These are phyloP conservation scores for Zychaea mexicana DNA, from an alignment of 371 early-diverging fungal species.

Conservation along the genomic window DNA sequence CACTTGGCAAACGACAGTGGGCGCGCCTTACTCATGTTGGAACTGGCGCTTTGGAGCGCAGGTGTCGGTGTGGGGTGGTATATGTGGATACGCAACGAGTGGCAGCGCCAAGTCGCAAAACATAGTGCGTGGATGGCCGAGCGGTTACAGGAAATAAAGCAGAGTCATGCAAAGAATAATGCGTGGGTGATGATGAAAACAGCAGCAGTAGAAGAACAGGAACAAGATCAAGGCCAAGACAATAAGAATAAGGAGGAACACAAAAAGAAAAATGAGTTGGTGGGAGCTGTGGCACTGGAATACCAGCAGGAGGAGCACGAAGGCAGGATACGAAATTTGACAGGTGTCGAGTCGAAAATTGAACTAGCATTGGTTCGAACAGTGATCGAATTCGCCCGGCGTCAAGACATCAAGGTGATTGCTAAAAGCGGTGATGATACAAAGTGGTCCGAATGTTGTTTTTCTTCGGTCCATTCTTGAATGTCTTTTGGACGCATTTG, in stretches of 20 bases:
- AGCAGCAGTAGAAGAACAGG: neutral
- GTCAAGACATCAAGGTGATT: conserved; percentile 39
- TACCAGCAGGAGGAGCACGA: conserved; percentile 28
- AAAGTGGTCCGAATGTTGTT: conserved; percentile 24
- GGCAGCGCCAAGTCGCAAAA: conserved; percentile 4
- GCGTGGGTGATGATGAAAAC: conserved; percentile 41
- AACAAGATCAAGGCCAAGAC: too few relatives aligned
- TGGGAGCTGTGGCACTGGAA: conserved; percentile 33
- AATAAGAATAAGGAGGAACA: too few relatives aligned
- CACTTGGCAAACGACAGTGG: conserved; percentile 6
- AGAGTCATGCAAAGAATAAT: conserved; percentile 25
- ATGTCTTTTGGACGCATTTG: neutral
- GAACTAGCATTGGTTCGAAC: conserved; percentile 36
- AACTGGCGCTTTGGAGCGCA: conserved; percentile 33
- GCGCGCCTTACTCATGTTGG: conserved; percentile 10
- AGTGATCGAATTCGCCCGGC: conserved; percentile 43
- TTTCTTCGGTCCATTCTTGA: conserved; percentile 24
- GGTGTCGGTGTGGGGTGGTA: conserved; percentile 37
- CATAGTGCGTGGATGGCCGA: conserved; percentile 2
- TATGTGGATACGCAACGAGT: conserved; percentile 18
- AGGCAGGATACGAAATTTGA: conserved; percentile 40
- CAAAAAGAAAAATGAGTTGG: conserved; percentile 9
- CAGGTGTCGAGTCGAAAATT: conserved; percentile 26
- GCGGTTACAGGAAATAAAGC: neutral
- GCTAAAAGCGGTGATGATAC: conserved; percentile 30